phyloP scores from a whole-genome alignment of 805 yeast species.

The Candida boleticola region DNA sequence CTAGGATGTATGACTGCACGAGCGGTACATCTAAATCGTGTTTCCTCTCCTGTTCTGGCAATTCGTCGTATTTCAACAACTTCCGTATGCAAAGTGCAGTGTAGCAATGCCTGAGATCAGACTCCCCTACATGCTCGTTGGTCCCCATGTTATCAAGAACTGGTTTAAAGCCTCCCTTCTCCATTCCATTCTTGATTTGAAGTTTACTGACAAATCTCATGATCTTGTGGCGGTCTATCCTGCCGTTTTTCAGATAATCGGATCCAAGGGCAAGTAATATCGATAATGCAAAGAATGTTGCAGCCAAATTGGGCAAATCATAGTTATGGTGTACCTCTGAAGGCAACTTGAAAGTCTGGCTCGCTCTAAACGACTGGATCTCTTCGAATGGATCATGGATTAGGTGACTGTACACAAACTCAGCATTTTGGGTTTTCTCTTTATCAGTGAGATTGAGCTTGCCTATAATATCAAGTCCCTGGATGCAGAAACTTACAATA shows the following conservation, averaged over 20 bases:
- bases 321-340: slow-evolving; percentile 22
- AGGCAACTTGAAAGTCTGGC: slow-evolving; percentile 41
- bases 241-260: slow-evolving; percentile 23
- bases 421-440: slow-evolving; percentile 27
- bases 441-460: slow-evolving; percentile 25
- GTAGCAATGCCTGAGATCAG: slow-evolving; percentile 72
- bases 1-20: slow-evolving; percentile 34
- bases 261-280: slow-evolving; percentile 51
- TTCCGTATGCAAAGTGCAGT: slow-evolving; percentile 65
- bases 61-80: slow-evolving; percentile 42
- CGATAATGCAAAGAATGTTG: slow-evolving; percentile 74
- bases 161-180: slow-evolving; percentile 35
- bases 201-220: slow-evolving; percentile 56
- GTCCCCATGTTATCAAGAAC: slow-evolving; percentile 20
- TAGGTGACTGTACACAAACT: slow-evolving; percentile 49
- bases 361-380: slow-evolving; percentile 55
- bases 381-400: slow-evolving; percentile 32
- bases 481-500: slow-evolving; percentile 65
- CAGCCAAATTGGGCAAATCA: slow-evolving; percentile 65
- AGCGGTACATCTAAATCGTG: slow-evolving; percentile 42
- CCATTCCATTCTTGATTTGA: slow-evolving; percentile 42
- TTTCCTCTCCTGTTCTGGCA: slow-evolving; percentile 16
- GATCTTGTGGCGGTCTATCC: slow-evolving; percentile 44
- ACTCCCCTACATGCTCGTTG: slow-evolving; percentile 51
- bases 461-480: slow-evolving; percentile 54